Percentiles rank a stretch among this genome's conserved stretches.
Conservation (phyloP, 768 basidiomycete species). For the Amylocystis lapponica region DNA sequence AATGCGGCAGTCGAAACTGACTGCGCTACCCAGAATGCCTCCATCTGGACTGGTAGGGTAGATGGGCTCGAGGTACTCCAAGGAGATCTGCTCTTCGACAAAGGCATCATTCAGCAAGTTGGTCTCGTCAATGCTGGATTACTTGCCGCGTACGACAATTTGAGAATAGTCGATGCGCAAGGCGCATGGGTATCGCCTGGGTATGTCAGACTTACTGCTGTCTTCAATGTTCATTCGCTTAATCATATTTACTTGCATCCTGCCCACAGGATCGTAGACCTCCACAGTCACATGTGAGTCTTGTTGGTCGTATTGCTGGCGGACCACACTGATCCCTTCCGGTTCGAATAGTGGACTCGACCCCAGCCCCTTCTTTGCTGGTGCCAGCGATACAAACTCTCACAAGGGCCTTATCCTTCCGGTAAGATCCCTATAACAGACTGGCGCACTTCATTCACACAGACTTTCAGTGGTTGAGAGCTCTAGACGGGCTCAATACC, state of each 20-base stretch:
- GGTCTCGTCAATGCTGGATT: conserved; percentile 35
- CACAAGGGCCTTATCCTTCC: conserved; percentile 27
- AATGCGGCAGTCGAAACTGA: not conserved
- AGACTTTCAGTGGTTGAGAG: conserved; percentile 50
- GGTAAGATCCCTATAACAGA: not conserved
- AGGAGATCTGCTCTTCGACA: conserved; percentile 66
- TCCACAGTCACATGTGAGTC: conserved; percentile 10
- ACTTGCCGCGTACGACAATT: conserved; percentile 19
- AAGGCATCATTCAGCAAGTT: conserved; percentile 57
- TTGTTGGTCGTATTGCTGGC: not conserved
- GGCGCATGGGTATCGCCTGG: conserved; percentile 80
- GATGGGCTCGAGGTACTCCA: conserved; percentile 61
- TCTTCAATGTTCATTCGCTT: not conserved
- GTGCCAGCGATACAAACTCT: conserved; percentile 39
- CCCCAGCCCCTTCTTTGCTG: conserved; percentile 18
- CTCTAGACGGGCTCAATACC: conserved; percentile 74
- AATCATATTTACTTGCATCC: not conserved
- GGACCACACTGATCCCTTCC: not conserved
- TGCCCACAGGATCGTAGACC: conserved; percentile 10
- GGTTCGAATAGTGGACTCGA: not conserved
- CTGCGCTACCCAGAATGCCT: conserved; percentile 45
- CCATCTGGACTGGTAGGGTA: conserved; percentile 73
- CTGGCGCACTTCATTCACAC: not conserved
- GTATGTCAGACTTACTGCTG: too few relatives aligned
- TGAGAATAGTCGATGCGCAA: conserved; percentile 53